Percentiles rank a stretch among this genome's conserved stretches.
phyloP scores from a whole-genome alignment of 768 basidiomycete species.

The Cystobasidium onofrii region DNA sequence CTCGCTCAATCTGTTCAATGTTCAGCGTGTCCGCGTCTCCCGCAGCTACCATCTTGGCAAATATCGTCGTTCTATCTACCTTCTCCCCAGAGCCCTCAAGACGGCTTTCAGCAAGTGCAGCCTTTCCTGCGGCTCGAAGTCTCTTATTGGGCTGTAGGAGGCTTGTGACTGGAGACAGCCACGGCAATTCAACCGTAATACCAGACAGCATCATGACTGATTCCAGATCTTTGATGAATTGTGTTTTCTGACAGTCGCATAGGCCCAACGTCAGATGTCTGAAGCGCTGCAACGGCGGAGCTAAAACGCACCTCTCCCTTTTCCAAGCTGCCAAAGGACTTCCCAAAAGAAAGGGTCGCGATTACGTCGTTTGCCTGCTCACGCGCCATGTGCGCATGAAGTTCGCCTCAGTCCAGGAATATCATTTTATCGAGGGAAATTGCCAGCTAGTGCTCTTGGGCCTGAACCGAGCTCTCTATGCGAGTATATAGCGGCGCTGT shows the following conservation, averaged over 20 bases:
- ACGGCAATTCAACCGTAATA: constrained; percentile 2
- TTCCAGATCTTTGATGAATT: constrained; percentile 5
- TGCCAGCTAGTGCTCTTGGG: no score
- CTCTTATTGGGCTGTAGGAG: background rate
- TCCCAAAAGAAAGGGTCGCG: background rate
- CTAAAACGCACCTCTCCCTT: background rate
- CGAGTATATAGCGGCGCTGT: no score
- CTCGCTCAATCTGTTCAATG: background rate
- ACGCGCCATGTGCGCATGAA: no score
- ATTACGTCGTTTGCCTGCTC: constrained; percentile 6
- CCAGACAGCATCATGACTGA: constrained; percentile 4
- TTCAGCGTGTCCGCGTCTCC: background rate
- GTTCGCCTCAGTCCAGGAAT: no score
- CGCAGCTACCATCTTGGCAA: background rate
- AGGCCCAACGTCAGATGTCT: no score
- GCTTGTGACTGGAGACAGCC: background rate
- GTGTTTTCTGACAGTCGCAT: constrained; percentile 1
- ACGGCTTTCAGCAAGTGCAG: background rate
- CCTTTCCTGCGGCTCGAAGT: background rate
- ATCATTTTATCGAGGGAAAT: no score
- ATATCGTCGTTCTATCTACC: background rate
- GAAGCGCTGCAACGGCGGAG: background rate
- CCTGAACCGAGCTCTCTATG: no score
- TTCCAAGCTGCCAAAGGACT: background rate
- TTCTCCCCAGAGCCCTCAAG: background rate